Percentiles rank a stretch among this genome's conserved stretches.
These are phyloP conservation scores for barley (Hordeum vulgare) DNA, from an alignment of 176 grass and related monocot species.

Conservation along the genomic window MorexV3_pseudomolecules_assembly NC_058522.1:425544897-425545396, in stretches of 20 bases:
- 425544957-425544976: not conserved
- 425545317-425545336: no score
- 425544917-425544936: conserved; percentile 15
- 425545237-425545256: no score
- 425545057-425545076: not conserved
- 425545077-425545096: not conserved
- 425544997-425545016: not conserved
- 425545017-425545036: not conserved
- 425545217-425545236: no score
- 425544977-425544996: not conserved
- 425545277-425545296: no score
- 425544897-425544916: not conserved
- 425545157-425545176: not conserved
- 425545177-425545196: not conserved
- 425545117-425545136: not conserved
- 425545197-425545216: not conserved
- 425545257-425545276: no score
- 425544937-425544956: conserved; percentile 17
- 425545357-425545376: no score
- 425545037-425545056: not conserved
- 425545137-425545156: not conserved
- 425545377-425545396: no score
- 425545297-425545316: no score
- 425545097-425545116: not conserved
- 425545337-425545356: no score